Evolutionary conservation across 306 rosid species (phyloP), one percentile per base, ranked within the genome.

Genomic region (Fragaria nilgerrensis): DNA sequence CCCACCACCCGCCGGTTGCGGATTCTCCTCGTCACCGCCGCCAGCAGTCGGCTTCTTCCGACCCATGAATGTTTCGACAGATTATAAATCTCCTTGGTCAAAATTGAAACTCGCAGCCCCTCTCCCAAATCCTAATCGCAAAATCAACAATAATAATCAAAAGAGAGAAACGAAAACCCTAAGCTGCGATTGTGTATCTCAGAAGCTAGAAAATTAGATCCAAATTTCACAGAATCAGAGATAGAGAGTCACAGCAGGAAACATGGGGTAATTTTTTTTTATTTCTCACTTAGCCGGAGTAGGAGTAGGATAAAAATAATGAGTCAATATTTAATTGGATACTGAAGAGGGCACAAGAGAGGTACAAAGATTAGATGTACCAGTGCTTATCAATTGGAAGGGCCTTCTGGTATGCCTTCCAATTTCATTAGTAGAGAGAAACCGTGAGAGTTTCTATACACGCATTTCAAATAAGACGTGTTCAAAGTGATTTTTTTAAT

Each of bases 11-110:
- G 82, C 82, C 5, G 85, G 62, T 1, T 19, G 81, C 75, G 73
- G 81, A 69, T 80, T 81, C 47, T 89, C 97, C 2, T 92, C 97
- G 25, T 95, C 96, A 23, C 88, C 94, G 23, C 88, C 94, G 23
- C 88, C 89, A 11, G 72, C 82, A 13, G 86, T 75, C 23, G 93
- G 88, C 81, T 95, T 95, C 92, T 95, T 95, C 71, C 84, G 86
- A 14, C 97, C 99, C 99, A 95, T 74, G 12, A 52, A 84, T 48
- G 76, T 71, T 49, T 79, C 78, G 59, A 73, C 78, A 32, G 79
- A 85, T 87, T 74, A 27, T 29, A 41, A n/a, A 43, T 44, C 19
- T 9, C 20, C 9, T 25, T 58, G 52, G 16, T 37, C 61, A 29
- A 73, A 43, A 7, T 43, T 9, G 45, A 43, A 43, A 32, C 36